A percentile compares a stretch with the other conserved stretches of the same genome.
phyloP scores from a whole-genome alignment of 352 stramenopile species.

The Globisporangium spinosum region DNA sequence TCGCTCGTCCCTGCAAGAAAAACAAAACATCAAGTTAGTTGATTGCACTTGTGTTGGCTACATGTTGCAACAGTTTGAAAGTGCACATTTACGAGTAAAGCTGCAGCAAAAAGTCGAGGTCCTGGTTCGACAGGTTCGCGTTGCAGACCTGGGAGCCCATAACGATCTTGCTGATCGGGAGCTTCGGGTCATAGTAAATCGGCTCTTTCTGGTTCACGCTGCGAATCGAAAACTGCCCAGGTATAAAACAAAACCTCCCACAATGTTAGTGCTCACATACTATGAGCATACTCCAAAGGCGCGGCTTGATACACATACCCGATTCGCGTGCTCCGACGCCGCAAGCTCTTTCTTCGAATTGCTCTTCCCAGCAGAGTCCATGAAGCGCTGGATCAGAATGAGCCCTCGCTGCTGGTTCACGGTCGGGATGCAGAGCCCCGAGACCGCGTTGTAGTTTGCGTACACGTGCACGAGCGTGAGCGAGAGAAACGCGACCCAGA shows the following conservation, averaged over 20 bases:
- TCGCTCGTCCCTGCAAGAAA: conserved; percentile 42
- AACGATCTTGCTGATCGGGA: conserved; percentile 43
- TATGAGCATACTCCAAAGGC: no score
- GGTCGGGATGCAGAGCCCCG: conserved; percentile 83
- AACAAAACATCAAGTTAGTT: neutral
- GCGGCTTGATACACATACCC: conserved; percentile 11
- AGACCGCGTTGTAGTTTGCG: conserved; percentile 92
- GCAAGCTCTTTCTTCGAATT: conserved; percentile 24
- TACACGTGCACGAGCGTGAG: conserved; percentile 93
- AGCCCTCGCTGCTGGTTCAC: conserved; percentile 76
- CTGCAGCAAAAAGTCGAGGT: conserved; percentile 45
- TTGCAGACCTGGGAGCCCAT: conserved; percentile 62
- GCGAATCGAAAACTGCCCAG: conserved; percentile 42
- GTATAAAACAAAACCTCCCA: neutral
- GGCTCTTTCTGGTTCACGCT: conserved; percentile 62
- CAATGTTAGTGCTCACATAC: neutral
- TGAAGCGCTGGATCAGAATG: conserved; percentile 58
- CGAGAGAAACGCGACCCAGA: conserved; percentile 91
- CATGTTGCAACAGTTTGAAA: no score
- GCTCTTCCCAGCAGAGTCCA: conserved; percentile 16
- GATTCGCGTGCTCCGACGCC: conserved; percentile 24
- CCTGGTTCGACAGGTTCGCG: conserved; percentile 28
- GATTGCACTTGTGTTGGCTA: neutral
- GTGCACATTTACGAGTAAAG: conserved; percentile 40
- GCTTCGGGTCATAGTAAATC: conserved; percentile 43